A percentile compares a stretch with the other conserved stretches of the same genome.
Conservation (phyloP, 345 rosid species). For the Linum trigynum region DNA sequence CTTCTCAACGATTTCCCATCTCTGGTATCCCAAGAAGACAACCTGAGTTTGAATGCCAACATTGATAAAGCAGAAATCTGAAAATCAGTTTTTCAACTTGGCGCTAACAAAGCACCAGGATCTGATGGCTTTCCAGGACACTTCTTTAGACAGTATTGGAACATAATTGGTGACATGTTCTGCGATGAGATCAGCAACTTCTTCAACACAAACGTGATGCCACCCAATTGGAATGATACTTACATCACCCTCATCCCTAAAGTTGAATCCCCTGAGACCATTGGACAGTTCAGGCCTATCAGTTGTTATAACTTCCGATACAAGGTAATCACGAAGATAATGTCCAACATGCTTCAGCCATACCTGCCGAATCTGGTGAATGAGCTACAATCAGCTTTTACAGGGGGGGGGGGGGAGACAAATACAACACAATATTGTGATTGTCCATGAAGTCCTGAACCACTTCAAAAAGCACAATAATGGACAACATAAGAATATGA, state of each 20-base stretch:
- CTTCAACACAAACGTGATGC: neutral
- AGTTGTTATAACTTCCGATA: neutral
- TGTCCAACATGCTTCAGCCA: neutral
- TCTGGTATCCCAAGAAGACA: no score
- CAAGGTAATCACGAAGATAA: neutral
- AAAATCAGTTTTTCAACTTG: neutral
- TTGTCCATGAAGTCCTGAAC: neutral
- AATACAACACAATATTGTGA: neutral
- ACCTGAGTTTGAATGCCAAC: no score
- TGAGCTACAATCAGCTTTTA: neutral
- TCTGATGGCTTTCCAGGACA: neutral
- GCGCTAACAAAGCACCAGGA: neutral
- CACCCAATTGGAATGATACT: neutral
- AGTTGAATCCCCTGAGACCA: neutral
- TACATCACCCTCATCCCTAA: neutral
- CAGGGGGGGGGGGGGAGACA: neutral
- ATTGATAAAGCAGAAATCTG: neutral
- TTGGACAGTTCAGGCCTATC: neutral
- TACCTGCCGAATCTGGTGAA: neutral
- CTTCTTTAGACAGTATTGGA: neutral
- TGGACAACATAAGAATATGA: neutral
- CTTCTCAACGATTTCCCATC: neutral
- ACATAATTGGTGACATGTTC: neutral
- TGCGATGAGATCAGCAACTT: neutral
- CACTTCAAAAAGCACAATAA: neutral